A percentile compares a stretch with the other conserved stretches of the same genome.
phyloP scores from a whole-genome alignment of 176 grass and related monocot genomes.

The Elymus sibiricus region DNA sequence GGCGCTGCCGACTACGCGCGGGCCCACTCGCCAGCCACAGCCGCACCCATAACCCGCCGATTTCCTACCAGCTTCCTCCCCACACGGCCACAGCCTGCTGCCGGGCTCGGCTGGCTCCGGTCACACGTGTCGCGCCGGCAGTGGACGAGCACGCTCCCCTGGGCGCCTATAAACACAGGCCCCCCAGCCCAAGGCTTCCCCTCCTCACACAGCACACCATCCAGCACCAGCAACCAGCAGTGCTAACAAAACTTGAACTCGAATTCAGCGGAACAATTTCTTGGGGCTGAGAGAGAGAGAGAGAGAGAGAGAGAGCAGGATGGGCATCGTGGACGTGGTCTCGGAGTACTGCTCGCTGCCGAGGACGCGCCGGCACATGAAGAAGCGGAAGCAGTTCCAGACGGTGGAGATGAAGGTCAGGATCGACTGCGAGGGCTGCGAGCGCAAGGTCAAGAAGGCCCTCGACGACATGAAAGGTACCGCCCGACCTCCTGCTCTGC shows the following conservation, averaged over 20 bases:
- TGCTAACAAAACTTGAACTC: not conserved
- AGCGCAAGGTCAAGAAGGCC: conserved; percentile 75
- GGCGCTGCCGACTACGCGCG: not conserved
- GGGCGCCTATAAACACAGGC: not conserved
- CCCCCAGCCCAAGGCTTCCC: not conserved
- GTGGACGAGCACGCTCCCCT: not conserved
- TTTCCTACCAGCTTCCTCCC: not conserved
- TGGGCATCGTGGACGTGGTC: conserved; percentile 53
- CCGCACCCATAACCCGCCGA: not conserved
- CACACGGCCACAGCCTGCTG: too few relatives aligned
- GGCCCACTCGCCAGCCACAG: not conserved
- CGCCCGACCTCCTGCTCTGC: too few relatives aligned
- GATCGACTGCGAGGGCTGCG: conserved; percentile 97
- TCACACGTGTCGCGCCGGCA: not conserved
- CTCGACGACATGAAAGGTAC: conserved; percentile 54
- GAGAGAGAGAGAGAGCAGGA: not conserved
- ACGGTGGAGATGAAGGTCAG: conserved; percentile 93
- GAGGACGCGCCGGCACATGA: conserved; percentile 31
- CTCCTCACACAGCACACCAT: not conserved
- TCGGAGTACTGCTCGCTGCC: conserved; percentile 47
- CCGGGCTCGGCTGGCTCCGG: not conserved
- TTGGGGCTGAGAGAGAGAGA: not conserved
- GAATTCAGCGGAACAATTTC: not conserved
- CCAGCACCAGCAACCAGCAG: not conserved
- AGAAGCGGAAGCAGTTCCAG: conserved; percentile 56